phyloP scores from a whole-genome alignment of 108 stramenopile genomes.

The Thalassiosira profunda region DNA sequence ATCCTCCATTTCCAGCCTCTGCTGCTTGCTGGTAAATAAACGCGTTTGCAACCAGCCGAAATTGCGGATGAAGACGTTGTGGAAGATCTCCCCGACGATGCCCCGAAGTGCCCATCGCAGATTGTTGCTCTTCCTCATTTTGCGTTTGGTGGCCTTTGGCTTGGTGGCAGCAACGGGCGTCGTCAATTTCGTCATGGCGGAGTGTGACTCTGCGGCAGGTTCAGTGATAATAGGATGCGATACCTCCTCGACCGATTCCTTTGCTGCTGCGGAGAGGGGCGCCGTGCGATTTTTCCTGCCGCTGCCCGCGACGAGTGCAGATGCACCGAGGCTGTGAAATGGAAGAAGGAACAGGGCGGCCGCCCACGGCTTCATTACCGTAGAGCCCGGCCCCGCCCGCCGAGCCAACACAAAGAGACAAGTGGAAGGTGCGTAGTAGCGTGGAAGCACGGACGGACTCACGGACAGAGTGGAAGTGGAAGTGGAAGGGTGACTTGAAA shows the following conservation, averaged over 20 bases:
- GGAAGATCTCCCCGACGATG: conserved; percentile 26
- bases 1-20: conserved; percentile 6
- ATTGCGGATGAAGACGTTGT: conserved; percentile 26
- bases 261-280: conserved; percentile 1
- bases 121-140: conserved; percentile 19
- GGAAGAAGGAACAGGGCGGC: neutral
- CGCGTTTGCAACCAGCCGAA: conserved; percentile 5
- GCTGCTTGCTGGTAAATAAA: neutral
- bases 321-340: neutral
- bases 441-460: too few species aligned
- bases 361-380: neutral
- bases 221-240: neutral
- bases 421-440: neutral
- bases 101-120: conserved; percentile 44
- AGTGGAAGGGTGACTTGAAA: too few species aligned
- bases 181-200: neutral
- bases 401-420: neutral
- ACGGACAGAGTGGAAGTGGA: too few species aligned
- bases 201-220: neutral
- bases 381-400: neutral
- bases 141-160: neutral
- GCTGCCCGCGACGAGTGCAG: neutral
- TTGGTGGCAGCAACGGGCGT: neutral
- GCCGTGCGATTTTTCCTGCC: neutral
- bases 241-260: neutral